These are phyloP conservation scores for Striga asiatica DNA, from an alignment of 257 asterid species.

Conservation along the genomic window DNA sequence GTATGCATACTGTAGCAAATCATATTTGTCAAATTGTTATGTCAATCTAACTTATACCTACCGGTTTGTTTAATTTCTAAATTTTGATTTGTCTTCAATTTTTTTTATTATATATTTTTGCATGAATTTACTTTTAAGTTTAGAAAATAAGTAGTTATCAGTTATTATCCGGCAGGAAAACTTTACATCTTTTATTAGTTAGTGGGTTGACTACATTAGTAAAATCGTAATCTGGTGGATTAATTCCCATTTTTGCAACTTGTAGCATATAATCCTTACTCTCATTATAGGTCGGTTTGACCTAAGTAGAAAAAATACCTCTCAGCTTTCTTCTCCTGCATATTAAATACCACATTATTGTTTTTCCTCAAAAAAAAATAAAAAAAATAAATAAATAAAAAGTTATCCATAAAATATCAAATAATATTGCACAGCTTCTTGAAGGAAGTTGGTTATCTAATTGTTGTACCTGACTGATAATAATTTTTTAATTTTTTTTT, in stretches of 20 bases:
- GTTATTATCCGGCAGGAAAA: conserved; percentile 17
- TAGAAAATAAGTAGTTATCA: not conserved
- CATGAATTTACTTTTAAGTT: not conserved
- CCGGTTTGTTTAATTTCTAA: no score
- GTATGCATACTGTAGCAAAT: no score
- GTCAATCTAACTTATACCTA: no score
- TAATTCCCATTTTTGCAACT: conserved; percentile 1
- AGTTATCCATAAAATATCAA: no score
- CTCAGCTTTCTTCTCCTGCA: not conserved
- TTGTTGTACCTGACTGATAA: no score
- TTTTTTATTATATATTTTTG: not conserved
- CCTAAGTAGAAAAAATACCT: conserved; percentile 10
- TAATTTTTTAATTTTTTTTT: no score
- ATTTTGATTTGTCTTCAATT: not conserved
- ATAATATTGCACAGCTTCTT: no score
- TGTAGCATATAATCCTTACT: not conserved
- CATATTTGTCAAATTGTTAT: no score
- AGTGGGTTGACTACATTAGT: conserved; percentile 24
- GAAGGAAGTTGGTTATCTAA: no score
- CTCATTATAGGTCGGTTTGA: not conserved
- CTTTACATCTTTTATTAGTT: not conserved
- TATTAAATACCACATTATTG: not conserved
- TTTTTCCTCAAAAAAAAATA: no score
- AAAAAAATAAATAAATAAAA: no score
- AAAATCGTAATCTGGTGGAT: not conserved